Conservation (phyloP, 2,329 filamentous ascomycete genomes). For the Colletotrichum lupini region DNA sequence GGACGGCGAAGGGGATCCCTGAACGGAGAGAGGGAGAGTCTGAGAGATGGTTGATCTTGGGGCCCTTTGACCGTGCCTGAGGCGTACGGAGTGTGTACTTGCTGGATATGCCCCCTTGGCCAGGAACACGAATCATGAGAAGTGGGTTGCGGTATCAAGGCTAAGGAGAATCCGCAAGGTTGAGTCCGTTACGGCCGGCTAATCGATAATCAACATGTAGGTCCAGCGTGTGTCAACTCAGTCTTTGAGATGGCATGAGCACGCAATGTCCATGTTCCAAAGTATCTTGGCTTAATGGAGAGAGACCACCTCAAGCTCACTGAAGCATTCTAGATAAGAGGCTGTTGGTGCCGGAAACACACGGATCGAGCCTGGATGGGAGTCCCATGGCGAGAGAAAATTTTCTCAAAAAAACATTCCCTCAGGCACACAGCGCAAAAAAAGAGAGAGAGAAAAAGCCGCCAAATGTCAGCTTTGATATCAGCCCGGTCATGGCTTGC, state of each 20-base stretch:
- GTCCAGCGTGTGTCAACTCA: neutral
- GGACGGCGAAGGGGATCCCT: constrained; percentile 24
- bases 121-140: constrained; percentile 35
- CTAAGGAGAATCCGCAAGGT: constrained; percentile 13
- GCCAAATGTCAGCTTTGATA: constrained; percentile 32
- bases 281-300: neutral
- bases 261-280: neutral
- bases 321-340: neutral
- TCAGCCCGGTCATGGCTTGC: constrained; percentile 34
- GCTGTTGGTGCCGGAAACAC: neutral
- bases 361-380: neutral
- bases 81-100: neutral
- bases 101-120: constrained; percentile 13
- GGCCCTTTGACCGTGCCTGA: neutral
- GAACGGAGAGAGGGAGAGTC: neutral
- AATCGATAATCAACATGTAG: neutral
- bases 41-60: constrained; percentile 11
- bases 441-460: neutral
- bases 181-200: constrained; percentile 25
- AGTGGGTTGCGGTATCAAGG: constrained; percentile 33
- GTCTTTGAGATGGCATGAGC: neutral
- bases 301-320: too few relatives aligned
- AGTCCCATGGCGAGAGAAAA: constrained; percentile 14
- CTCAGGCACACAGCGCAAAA: constrained; percentile 29
- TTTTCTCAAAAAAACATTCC: constrained; percentile 19